phyloP scores from a whole-genome alignment of 2,329 filamentous ascomycete species.

The Aspergillus neotritici region DNA sequence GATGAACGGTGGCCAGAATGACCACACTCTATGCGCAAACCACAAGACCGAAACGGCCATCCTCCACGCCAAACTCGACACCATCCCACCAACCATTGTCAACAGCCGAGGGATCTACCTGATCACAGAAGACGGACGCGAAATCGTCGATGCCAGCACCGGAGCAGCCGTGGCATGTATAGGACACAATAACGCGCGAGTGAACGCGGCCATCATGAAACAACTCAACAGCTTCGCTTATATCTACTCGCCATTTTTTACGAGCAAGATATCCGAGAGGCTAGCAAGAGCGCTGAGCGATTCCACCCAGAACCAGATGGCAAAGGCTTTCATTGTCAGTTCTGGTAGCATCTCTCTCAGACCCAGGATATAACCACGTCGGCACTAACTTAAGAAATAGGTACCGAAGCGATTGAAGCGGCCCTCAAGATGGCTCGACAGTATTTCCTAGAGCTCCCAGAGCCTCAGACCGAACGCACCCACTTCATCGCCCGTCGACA shows the following conservation, averaged over 20 bases:
- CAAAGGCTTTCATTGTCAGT: constrained; percentile 18
- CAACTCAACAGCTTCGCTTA: constrained; percentile 43
- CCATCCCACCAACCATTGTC: constrained; percentile 12
- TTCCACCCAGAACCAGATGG: constrained; percentile 13
- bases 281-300: constrained; percentile 36
- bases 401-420: constrained; percentile 42
- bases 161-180: constrained; percentile 46
- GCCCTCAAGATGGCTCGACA: constrained; percentile 47
- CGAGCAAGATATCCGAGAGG: constrained; percentile 37
- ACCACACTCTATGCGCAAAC: too few relatives aligned
- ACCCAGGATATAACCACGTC: not conserved
- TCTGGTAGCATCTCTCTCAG: constrained; percentile 7
- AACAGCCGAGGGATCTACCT: constrained; percentile 37
- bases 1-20: too few relatives aligned
- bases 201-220: constrained; percentile 37
- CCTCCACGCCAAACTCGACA: constrained; percentile 11
- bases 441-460: constrained; percentile 41
- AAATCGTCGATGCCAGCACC: constrained; percentile 43
- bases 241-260: constrained; percentile 42
- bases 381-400: not conserved
- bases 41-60: constrained; percentile 1
- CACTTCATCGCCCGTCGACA: constrained; percentile 44
- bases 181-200: constrained; percentile 41
- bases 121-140: constrained; percentile 37
- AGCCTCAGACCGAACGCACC: constrained; percentile 31